A percentile compares a stretch with the other conserved stretches of the same genome.
phyloP scores from a whole-genome alignment of 2,329 filamentous ascomycete genomes.

The Diplodia corticola region DNA sequence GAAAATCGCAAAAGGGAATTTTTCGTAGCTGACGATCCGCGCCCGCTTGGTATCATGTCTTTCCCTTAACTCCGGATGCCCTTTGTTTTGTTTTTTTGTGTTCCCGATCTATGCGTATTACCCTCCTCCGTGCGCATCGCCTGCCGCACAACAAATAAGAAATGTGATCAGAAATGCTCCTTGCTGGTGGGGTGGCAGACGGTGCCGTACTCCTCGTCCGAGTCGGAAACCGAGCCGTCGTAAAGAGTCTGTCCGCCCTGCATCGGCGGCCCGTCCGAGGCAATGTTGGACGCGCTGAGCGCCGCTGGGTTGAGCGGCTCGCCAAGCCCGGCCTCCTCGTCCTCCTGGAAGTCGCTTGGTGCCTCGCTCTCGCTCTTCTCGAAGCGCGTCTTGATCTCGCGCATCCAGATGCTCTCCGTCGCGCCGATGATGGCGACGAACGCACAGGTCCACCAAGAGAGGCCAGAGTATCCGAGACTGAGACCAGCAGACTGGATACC shows the following conservation, averaged over 20 bases:
- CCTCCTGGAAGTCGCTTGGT: conserved; percentile 28
- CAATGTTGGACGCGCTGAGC: conserved; percentile 20
- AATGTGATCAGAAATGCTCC: conserved; percentile 19
- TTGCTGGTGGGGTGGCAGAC: not conserved
- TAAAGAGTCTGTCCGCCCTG: conserved; percentile 19
- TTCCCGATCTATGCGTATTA: conserved; percentile 16
- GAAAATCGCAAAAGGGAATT: conserved; percentile 17
- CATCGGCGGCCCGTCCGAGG: conserved; percentile 6
- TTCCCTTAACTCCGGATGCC: conserved; percentile 20
- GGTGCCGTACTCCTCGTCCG: not conserved
- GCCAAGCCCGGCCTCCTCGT: conserved; percentile 35
- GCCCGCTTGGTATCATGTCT: conserved; percentile 23
- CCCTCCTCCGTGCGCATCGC: conserved; percentile 9
- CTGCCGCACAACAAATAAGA: conserved; percentile 4
- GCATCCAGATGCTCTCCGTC: conserved; percentile 72
- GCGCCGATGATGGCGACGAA: conserved; percentile 74
- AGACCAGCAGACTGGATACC: conserved; percentile 80
- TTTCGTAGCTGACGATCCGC: conserved; percentile 22
- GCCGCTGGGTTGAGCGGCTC: conserved; percentile 26
- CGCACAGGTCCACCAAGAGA: conserved; percentile 92
- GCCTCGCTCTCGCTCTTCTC: conserved; percentile 24
- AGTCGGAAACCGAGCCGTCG: conserved; percentile 10
- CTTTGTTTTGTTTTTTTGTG: conserved; percentile 11
- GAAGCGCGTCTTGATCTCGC: conserved; percentile 55
- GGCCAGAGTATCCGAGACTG: conserved; percentile 75